These are phyloP conservation scores for Fusarium paranaense DNA, from an alignment of 2,329 filamentous ascomycete species.

Conservation along the genomic window DNA sequence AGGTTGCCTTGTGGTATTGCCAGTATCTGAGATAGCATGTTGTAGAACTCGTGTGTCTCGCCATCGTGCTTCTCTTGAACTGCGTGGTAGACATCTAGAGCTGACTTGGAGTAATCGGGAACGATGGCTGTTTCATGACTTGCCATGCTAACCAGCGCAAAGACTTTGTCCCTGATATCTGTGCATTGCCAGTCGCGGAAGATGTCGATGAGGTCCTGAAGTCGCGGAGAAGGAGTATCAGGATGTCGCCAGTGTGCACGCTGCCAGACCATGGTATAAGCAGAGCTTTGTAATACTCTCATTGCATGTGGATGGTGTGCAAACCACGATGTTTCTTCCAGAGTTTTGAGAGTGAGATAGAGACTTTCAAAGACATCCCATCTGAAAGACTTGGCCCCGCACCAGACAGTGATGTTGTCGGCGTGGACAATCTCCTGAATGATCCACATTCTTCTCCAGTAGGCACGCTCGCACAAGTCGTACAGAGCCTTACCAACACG, in stretches of 20 bases:
- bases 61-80: not conserved
- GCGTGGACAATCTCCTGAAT: not conserved
- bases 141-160: not conserved
- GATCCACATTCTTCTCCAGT: not conserved
- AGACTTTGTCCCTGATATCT: not conserved
- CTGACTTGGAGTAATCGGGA: not conserved
- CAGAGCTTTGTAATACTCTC: not conserved
- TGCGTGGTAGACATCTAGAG: not conserved
- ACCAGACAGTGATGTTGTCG: not conserved
- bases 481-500: conserved; percentile 2
- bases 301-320: not conserved
- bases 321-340: not conserved
- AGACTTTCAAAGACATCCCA: not conserved
- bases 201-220: not conserved
- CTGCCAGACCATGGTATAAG: not conserved
- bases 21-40: not conserved
- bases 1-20: not conserved
- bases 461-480: not conserved
- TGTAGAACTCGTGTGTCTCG: not conserved
- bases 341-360: not conserved
- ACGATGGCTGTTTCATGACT: not conserved
- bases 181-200: not conserved
- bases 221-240: not conserved
- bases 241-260: not conserved
- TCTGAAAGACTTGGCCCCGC: not conserved